These are phyloP conservation scores for Trametes punicea DNA, from an alignment of 768 basidiomycete genomes.

Conservation along the genomic window DNA sequence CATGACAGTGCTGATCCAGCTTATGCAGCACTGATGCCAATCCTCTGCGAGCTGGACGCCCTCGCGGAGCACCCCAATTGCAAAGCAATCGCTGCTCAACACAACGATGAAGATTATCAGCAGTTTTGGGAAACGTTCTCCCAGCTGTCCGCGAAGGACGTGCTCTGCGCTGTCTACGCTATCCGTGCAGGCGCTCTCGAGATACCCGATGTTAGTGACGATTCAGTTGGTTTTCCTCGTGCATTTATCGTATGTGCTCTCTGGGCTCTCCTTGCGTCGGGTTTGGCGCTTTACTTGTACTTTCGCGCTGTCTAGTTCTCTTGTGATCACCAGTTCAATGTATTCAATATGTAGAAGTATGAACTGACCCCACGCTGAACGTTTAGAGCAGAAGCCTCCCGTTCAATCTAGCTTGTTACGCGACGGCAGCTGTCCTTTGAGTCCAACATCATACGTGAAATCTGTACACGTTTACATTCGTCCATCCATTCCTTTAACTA, in stretches of 20 bases:
- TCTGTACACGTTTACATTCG: background rate
- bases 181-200: conserved; percentile 6
- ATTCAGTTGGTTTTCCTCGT: background rate
- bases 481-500: too few species aligned
- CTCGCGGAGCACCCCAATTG: background rate
- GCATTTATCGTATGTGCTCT: background rate
- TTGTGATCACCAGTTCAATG: too few species aligned
- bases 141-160: conserved; percentile 9
- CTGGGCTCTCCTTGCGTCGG: background rate
- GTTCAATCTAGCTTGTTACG: too few species aligned
- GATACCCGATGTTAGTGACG: background rate
- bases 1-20: background rate
- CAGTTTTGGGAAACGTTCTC: conserved; percentile 15
- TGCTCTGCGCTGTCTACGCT: conserved; percentile 12
- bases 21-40: conserved; percentile 1
- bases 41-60: conserved; percentile 6
- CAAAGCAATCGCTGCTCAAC: conserved; percentile 1
- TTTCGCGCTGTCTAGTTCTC: background rate
- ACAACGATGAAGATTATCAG: conserved; percentile 6
- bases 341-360: too few species aligned
- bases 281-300: background rate
- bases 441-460: background rate
- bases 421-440: too few species aligned
- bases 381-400: too few species aligned
- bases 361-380: too few species aligned